Evolutionary conservation across 306 rosid genomes (phyloP).

Genomic region (Chamaecrista fasciculata): DNA sequence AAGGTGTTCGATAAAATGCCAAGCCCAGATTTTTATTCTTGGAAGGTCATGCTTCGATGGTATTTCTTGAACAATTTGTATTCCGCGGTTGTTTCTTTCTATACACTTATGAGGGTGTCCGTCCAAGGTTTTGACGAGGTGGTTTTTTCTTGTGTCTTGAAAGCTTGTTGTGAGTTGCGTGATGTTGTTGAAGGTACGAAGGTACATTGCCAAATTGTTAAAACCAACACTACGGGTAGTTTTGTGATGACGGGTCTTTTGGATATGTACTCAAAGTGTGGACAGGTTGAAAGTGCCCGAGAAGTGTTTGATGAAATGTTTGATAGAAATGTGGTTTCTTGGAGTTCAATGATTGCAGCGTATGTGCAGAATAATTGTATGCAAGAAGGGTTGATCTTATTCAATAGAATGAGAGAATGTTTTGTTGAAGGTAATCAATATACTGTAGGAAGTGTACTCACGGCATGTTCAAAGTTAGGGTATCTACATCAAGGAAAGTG

Average conservation of each 20-base stretch:
- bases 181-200: constrained; percentile 38
- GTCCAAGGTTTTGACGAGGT: constrained; percentile 38
- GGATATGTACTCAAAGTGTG: constrained; percentile 56
- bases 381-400: constrained; percentile 49
- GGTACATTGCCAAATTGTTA: constrained; percentile 57
- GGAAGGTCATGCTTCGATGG: constrained; percentile 71
- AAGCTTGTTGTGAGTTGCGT: constrained; percentile 55
- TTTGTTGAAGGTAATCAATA: constrained; percentile 52
- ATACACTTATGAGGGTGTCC: constrained; percentile 36
- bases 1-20: constrained; percentile 55
- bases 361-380: constrained; percentile 69
- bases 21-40: constrained; percentile 50
- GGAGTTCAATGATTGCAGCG: constrained; percentile 78
- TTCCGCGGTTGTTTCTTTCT: constrained; percentile 42
- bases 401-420: constrained; percentile 65
- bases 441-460: constrained; percentile 55
- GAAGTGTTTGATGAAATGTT: constrained; percentile 51
- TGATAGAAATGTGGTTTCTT: constrained; percentile 56
- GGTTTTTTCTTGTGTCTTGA: constrained; percentile 56
- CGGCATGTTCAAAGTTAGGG: constrained; percentile 53
- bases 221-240: constrained; percentile 44
- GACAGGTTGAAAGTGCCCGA: constrained; percentile 32
- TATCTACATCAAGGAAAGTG: constrained; percentile 74
- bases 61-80: constrained; percentile 55
- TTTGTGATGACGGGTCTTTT: constrained; percentile 54